A percentile compares a stretch with the other conserved stretches of the same genome.
Conservation (phyloP, 352 stramenopile genomes). For the Pythium myriotylum region DNA sequence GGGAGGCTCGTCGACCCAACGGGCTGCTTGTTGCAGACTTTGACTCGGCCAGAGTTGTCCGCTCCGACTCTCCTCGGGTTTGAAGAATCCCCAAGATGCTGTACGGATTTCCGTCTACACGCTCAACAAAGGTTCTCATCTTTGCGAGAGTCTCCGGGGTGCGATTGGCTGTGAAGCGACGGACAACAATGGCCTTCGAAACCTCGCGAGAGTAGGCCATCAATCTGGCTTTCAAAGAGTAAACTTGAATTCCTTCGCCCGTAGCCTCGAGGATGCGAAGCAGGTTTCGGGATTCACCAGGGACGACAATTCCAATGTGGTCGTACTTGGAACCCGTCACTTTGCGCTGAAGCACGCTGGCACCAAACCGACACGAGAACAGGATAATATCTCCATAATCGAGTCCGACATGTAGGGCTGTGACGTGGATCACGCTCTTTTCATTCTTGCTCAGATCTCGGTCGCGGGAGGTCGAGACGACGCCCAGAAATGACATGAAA, state of each 20-base stretch:
- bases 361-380: constrained; percentile 80
- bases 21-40: constrained; percentile 9
- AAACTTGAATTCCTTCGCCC: constrained; percentile 77
- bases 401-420: constrained; percentile 71
- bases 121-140: constrained; percentile 57
- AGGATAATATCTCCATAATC: constrained; percentile 77
- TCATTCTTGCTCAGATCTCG: constrained; percentile 58
- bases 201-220: constrained; percentile 83
- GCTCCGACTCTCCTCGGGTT: constrained; percentile 55
- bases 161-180: constrained; percentile 50
- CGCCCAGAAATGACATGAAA: constrained; percentile 75
- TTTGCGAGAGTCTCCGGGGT: constrained; percentile 42
- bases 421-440: constrained; percentile 74
- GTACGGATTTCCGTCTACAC: constrained; percentile 83
- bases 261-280: constrained; percentile 83
- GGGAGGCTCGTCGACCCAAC: constrained; percentile 10
- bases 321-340: constrained; percentile 82
- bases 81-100: constrained; percentile 80
- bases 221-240: constrained; percentile 73
- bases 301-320: constrained; percentile 81
- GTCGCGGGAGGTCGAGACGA: constrained; percentile 70
- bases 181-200: constrained; percentile 79
- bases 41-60: constrained; percentile 8
- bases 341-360: constrained; percentile 79
- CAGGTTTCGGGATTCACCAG: constrained; percentile 54